Conservation (phyloP, 768 basidiomycete species). For the Tulasnella sp. region DNA sequence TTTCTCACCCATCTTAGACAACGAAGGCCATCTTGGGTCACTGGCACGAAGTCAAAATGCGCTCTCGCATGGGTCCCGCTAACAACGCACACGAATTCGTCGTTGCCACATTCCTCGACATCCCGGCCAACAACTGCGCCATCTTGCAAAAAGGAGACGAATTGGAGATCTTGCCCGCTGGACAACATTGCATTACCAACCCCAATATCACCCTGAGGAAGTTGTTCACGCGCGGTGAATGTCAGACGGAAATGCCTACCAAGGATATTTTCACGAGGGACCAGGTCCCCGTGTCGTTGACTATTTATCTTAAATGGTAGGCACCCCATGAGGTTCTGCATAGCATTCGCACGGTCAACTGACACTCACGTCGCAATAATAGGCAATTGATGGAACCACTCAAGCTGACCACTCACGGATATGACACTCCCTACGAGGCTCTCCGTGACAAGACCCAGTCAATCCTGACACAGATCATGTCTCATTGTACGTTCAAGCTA, state of each 20-base stretch:
- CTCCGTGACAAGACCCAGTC: slow-evolving; percentile 77
- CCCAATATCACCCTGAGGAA: slow-evolving; percentile 76
- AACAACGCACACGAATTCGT: slow-evolving; percentile 54
- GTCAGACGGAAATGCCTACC: slow-evolving; percentile 64
- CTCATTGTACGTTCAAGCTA: slow-evolving; percentile 40
- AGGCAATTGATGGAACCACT: slow-evolving; percentile 49
- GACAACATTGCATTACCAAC: slow-evolving; percentile 78
- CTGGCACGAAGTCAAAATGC: slow-evolving; percentile 75
- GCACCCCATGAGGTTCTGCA: background rate
- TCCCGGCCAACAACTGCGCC: slow-evolving; percentile 81
- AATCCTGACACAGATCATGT: slow-evolving; percentile 77
- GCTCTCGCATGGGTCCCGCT: slow-evolving; percentile 38
- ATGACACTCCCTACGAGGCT: slow-evolving; percentile 74
- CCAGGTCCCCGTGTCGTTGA: slow-evolving; percentile 77
- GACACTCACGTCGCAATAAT: background rate
- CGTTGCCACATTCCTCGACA: slow-evolving; percentile 72
- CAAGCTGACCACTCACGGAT: slow-evolving; percentile 74
- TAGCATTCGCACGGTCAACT: background rate
- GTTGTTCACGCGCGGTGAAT: slow-evolving; percentile 72
- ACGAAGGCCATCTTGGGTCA: slow-evolving; percentile 59
- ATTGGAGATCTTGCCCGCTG: slow-evolving; percentile 66
- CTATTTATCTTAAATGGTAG: slow-evolving; percentile 76
- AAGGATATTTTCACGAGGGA: slow-evolving; percentile 70
- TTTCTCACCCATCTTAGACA: slow-evolving; percentile 36
- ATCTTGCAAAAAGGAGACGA: slow-evolving; percentile 77